Evolutionary conservation across 108 stramenopile genomes (phyloP).

Genomic region (Nitzschia sp.): DNA sequence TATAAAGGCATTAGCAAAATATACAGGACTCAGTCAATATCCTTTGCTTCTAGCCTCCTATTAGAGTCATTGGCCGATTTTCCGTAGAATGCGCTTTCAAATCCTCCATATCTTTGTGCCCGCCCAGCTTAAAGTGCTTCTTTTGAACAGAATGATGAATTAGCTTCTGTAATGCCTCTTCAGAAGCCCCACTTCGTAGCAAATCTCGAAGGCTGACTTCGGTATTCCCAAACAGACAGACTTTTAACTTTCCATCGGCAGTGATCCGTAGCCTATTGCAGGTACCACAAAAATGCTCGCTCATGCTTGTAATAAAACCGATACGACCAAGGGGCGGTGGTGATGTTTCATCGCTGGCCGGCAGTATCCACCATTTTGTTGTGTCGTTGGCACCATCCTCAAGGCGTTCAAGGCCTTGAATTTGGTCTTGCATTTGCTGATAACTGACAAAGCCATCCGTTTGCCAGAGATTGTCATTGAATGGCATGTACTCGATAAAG

Average conservation of each 20-base stretch:
- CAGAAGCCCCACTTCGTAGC: conserved; percentile 59
- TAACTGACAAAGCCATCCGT: conserved; percentile 80
- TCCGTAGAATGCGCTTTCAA: conserved; percentile 72
- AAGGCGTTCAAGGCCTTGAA: conserved; percentile 44
- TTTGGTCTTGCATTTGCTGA: conserved; percentile 73
- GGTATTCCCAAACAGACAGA: conserved; percentile 93
- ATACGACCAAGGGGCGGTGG: conserved; percentile 50
- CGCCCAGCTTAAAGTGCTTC: conserved; percentile 90
- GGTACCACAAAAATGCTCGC: conserved; percentile 94
- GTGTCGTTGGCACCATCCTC: conserved; percentile 92
- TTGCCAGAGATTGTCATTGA: conserved; percentile 94
- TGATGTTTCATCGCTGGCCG: background rate
- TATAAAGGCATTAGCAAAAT: no score
- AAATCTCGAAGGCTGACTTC: conserved; percentile 89
- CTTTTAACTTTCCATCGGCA: conserved; percentile 96
- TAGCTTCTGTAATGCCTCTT: conserved; percentile 53
- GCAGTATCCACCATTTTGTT: conserved; percentile 93
- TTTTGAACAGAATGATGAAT: conserved; percentile 73
- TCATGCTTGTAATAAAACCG: conserved; percentile 99
- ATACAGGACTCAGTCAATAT: no score
- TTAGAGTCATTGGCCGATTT: conserved; percentile 97
- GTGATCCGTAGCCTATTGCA: conserved; percentile 99
- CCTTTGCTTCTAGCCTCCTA: conserved; percentile 89
- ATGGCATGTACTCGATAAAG: conserved; percentile 99
- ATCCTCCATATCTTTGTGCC: conserved; percentile 80